These are phyloP conservation scores for Annulohypoxylon maeteangense DNA, from an alignment of 495 filamentous ascomycete genomes.

Conservation along the genomic window DNA sequence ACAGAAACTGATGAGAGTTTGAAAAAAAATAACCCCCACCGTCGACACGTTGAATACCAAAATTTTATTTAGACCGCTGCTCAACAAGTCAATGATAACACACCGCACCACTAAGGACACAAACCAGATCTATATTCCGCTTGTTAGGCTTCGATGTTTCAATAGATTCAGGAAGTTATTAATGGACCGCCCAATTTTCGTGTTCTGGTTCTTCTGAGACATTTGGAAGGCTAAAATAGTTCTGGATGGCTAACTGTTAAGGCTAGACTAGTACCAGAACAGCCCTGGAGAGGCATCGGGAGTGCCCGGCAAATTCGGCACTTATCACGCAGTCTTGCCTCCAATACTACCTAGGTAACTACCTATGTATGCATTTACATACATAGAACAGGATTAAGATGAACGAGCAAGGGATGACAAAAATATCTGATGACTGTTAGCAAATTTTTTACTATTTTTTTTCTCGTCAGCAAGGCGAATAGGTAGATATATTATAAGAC, in stretches of 20 bases:
- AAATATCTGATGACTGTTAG: constrained; percentile 9
- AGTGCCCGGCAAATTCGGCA: constrained; percentile 18
- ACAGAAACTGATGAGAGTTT: background rate
- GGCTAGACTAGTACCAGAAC: background rate
- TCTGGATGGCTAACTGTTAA: background rate
- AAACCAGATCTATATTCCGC: background rate
- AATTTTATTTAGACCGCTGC: constrained; percentile 1
- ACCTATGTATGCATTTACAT: background rate
- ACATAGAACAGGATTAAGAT: background rate
- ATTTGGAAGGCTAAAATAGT: background rate
- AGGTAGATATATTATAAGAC: background rate
- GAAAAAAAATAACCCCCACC: background rate
- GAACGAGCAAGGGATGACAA: constrained; percentile 14
- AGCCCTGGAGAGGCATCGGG: background rate
- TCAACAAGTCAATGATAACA: background rate
- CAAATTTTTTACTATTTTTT: constrained; percentile 7
- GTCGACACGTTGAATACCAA: background rate
- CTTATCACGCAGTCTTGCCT: background rate
- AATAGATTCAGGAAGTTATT: background rate
- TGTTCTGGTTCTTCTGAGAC: background rate
- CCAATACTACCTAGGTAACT: too few species aligned
- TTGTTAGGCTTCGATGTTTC: background rate
- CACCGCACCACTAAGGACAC: background rate
- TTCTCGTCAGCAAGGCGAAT: constrained; percentile 6
- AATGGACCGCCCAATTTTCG: background rate